phyloP scores from a whole-genome alignment of 352 stramenopile species.

The Aphanomyces cochlioides region DNA sequence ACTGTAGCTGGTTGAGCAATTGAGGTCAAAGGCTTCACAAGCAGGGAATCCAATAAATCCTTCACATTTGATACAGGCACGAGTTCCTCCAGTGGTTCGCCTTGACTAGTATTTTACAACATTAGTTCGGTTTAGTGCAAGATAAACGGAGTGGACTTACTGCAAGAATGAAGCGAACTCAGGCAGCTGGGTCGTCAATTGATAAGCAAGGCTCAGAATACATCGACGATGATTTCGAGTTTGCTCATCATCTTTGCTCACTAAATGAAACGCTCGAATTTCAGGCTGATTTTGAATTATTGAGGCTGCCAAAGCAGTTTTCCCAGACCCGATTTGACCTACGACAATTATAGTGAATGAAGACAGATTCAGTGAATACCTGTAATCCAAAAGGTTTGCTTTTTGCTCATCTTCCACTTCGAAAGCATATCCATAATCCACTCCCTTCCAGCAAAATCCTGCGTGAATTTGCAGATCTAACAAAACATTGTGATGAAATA shows the following conservation, averaged over 20 bases:
- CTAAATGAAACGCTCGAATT: constrained; percentile 71
- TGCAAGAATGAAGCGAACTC: constrained; percentile 66
- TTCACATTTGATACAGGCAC: constrained; percentile 66
- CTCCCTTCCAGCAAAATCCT: constrained; percentile 52
- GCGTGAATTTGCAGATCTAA: constrained; percentile 65
- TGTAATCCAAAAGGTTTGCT: constrained; percentile 65
- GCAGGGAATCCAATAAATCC: constrained; percentile 46
- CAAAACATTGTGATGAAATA: constrained; percentile 6
- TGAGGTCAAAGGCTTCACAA: constrained; percentile 60
- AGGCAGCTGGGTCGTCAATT: constrained; percentile 68
- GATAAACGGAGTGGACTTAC: constrained; percentile 26
- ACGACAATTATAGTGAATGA: not conserved
- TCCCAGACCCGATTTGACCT: constrained; percentile 62
- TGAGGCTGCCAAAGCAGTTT: constrained; percentile 55
- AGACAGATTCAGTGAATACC: constrained; percentile 13
- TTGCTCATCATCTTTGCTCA: constrained; percentile 67
- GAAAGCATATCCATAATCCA: constrained; percentile 57
- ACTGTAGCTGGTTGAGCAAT: constrained; percentile 43
- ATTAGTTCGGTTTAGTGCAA: not conserved
- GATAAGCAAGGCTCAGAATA: constrained; percentile 64
- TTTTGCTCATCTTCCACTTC: constrained; percentile 44
- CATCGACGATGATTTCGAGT: constrained; percentile 62
- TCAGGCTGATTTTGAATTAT: constrained; percentile 67
- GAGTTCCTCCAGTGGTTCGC: constrained; percentile 66
- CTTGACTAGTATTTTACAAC: constrained; percentile 21